A percentile compares a stretch with the other conserved stretches of the same genome.
phyloP scores from a whole-genome alignment of 2,329 filamentous ascomycete genomes.

The Whalleya microplaca region DNA sequence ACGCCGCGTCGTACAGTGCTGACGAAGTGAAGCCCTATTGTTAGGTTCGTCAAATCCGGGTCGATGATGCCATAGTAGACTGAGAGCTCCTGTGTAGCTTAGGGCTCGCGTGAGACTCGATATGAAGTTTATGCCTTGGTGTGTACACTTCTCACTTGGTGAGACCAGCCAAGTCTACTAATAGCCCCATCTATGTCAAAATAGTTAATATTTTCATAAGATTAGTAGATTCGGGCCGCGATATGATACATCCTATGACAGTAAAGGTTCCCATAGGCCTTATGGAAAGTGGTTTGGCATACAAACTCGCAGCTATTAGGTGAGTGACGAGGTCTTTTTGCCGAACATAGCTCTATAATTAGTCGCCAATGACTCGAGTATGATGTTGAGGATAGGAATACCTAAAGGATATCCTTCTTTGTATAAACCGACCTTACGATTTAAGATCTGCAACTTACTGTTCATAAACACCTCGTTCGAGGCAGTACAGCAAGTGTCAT shows the following conservation, averaged over 20 bases:
- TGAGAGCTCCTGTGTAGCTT: too few relatives aligned
- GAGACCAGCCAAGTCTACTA: too few relatives aligned
- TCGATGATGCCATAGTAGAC: too few relatives aligned
- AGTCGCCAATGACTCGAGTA: not conserved
- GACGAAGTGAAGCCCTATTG: too few relatives aligned
- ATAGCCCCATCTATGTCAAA: too few relatives aligned
- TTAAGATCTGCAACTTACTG: not conserved
- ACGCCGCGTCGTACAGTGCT: not conserved
- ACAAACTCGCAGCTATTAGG: not conserved
- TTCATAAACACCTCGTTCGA: not conserved
- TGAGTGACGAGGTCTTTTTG: not conserved
- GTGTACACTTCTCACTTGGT: too few relatives aligned
- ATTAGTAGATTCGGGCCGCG: not conserved
- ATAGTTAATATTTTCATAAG: too few relatives aligned
- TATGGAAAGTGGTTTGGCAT: not conserved
- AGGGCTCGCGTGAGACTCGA: too few relatives aligned
- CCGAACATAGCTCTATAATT: not conserved
- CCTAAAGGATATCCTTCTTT: not conserved
- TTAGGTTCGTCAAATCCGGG: too few relatives aligned
- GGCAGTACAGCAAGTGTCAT: not conserved
- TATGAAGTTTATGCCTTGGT: too few relatives aligned
- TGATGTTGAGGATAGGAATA: not conserved
- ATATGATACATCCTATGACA: not conserved
- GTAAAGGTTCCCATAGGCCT: too few relatives aligned
- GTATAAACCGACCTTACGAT: not conserved